Evolutionary conservation across 192 early-diverging fungal genomes (phyloP).

Genomic region (Backusella westeae): DNA sequence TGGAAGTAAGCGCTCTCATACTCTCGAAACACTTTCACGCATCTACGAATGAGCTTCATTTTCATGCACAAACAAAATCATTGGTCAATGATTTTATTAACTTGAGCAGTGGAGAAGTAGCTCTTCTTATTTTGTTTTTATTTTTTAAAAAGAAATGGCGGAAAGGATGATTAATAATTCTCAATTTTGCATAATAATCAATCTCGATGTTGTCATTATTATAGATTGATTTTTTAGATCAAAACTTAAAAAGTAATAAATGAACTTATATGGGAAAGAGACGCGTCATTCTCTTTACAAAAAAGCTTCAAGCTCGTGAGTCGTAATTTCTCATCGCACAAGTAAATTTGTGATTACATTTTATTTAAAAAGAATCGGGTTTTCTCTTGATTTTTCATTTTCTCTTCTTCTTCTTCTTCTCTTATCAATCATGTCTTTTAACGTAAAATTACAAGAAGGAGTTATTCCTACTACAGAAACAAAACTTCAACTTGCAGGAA

Average conservation of each 20-base stretch:
- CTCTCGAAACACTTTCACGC: no score
- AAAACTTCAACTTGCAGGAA: slow-evolving; percentile 30
- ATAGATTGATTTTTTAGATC: background rate
- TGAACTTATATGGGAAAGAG: background rate
- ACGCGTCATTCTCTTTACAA: background rate
- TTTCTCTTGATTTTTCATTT: background rate
- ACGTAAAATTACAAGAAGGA: slow-evolving; percentile 9
- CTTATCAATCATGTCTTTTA: background rate
- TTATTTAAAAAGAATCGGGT: background rate
- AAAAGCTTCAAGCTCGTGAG: background rate
- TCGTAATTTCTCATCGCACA: background rate
- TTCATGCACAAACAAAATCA: no score
- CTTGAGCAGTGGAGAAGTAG: background rate
- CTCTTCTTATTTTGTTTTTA: background rate
- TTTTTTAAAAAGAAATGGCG: background rate
- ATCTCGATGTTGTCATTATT: background rate
- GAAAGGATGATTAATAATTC: background rate
- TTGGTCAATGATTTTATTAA: background rate
- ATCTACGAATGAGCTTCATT: no score
- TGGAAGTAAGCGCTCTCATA: no score
- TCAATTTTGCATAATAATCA: background rate
- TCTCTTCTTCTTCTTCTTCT: background rate
- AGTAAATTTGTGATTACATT: no score
- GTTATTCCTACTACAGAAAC: slow-evolving; percentile 41
- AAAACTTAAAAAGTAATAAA: background rate